Evolutionary conservation across 306 rosid species (phyloP), one percentile per base, ranked within the genome.

Genomic region (Vigna trinervia): DNA sequence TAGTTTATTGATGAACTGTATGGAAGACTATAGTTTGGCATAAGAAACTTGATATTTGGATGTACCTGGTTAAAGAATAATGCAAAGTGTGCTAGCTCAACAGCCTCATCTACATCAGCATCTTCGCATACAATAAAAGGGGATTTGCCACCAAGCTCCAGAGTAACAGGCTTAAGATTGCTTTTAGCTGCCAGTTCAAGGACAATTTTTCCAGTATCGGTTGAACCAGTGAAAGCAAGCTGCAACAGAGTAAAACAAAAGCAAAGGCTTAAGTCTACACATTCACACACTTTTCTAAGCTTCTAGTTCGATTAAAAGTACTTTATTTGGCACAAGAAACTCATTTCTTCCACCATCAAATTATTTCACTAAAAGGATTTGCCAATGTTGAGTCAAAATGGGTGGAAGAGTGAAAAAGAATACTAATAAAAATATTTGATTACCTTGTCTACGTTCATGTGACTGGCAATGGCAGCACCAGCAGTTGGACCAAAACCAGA

Each of bases 141-240:
- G 73, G 97, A 92, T 85, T 90, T 92, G 54, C 97, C 94, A 1
- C 97, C 97, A 51, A 93, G 91, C 87, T 92, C 96, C 89, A 85
- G 56, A 43, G 97, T 90, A 57, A 85, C 96, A 6, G 84, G 69
- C 83, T 89, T 92, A 43, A 92, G 92, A 87, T 92, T 92, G 82
- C 97, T 90, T 86, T 36, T 83, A 32, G 97, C 87, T 0, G 92
- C 96, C 71, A 90, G 72, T 81, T 86, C 83, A 39, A 83, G 92
- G 47, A 89, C 79, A 11, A 84, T 12, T 78, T 86, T 89, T 39
- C 96, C 97, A 1, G 92, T 90, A n/a, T 34, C 76, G 12, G 94
- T 90, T 70, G 97, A 92, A 69, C 96, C 94, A 59, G 97, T 93
- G 79, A 93, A 93, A 59, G 96, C 96, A 83, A 90, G 74, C 94